A percentile compares a stretch with the other conserved stretches of the same genome.
phyloP scores from a whole-genome alignment of 192 early-diverging fungal genomes.

The Umbelopsis vinacea region DNA sequence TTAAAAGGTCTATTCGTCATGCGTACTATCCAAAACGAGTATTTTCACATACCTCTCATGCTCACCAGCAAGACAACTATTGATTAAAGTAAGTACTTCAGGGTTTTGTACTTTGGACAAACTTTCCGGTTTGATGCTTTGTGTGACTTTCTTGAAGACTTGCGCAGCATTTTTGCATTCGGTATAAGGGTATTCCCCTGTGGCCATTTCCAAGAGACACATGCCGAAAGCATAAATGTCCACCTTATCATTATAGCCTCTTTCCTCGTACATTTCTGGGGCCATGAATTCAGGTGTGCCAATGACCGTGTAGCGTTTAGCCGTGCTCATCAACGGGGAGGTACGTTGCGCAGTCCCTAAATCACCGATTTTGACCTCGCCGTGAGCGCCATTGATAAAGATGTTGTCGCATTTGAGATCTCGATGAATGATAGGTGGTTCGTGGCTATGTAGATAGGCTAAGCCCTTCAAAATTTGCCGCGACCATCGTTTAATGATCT shows the following conservation, averaged over 20 bases:
- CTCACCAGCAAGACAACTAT: constrained; percentile 67
- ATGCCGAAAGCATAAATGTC: constrained; percentile 89
- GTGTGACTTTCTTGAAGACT: constrained; percentile 77
- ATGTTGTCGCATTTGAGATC: constrained; percentile 88
- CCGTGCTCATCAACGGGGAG: constrained; percentile 62
- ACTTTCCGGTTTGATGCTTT: constrained; percentile 76
- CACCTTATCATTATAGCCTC: constrained; percentile 81
- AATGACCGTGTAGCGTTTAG: constrained; percentile 81
- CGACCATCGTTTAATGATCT: constrained; percentile 81
- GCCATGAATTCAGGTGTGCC: constrained; percentile 87
- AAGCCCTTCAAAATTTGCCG: constrained; percentile 81
- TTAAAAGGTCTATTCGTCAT: not conserved
- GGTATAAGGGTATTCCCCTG: constrained; percentile 80
- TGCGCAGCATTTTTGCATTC: constrained; percentile 85
- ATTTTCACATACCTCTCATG: constrained; percentile 53
- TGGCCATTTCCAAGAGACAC: constrained; percentile 84
- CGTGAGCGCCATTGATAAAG: constrained; percentile 85
- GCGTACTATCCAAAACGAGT: not conserved
- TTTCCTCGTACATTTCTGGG: constrained; percentile 86
- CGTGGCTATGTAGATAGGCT: constrained; percentile 75
- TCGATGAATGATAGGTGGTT: constrained; percentile 82
- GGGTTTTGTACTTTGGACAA: constrained; percentile 61
- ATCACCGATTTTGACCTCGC: constrained; percentile 85
- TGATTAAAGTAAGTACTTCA: constrained; percentile 69
- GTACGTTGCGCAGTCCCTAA: constrained; percentile 73